Base-by-base conservation (phyloP, 352 stramenopile species). In the Globisporangium nodosum region DNA sequence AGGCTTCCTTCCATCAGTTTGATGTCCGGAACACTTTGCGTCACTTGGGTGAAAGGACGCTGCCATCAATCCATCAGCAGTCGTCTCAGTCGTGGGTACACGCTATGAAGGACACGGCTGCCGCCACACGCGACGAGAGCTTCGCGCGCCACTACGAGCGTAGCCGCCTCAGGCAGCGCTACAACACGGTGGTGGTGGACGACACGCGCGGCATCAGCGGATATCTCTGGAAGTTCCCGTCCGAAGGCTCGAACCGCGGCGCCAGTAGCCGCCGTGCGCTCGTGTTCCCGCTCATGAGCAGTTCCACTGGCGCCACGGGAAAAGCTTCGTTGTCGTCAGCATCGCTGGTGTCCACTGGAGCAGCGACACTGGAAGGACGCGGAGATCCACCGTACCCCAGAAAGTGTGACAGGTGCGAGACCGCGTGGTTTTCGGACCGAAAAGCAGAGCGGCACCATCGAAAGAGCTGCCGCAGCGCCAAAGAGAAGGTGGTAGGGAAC, bases 171-270 rank as follows among this genome's bases (percentile, higher is more conserved):
- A 66, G 65, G 51, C 42, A 56, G 50, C 46, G 5, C 5, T 67
- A 62, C 54, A 46, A 56, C 8, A 33, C 43, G 37, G 57, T 50
- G 35, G 59, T 45, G n/a, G 33, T 46, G 20, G 50, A 65, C 39
- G 65, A 70, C 46, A 30, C 55, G 21, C 61, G 63, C 49, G 64
- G 61, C 18, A 70, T 76, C 35, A 58, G 68, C 39, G 71, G 61
- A 13, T 74, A 57, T 46, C 52, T 89, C 30, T 87, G 79, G 79
- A 89, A 89, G 52, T 89, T 85, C 52, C 79, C 79, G 1, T 87
- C 76, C 0, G 78, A 89, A 66, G 78, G 76, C 20, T 86, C 68
- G 55, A 85, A 85, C 51, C 54, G 15, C 40, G 49, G 8, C 18
- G 42, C 42, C 9, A 37, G 20, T 20, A 53, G 45, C 11, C n/a